A percentile compares a stretch with the other conserved stretches of the same genome.
These are phyloP conservation scores for Pythium monospermum DNA, from an alignment of 352 stramenopile species.

Conservation along the genomic window DNA sequence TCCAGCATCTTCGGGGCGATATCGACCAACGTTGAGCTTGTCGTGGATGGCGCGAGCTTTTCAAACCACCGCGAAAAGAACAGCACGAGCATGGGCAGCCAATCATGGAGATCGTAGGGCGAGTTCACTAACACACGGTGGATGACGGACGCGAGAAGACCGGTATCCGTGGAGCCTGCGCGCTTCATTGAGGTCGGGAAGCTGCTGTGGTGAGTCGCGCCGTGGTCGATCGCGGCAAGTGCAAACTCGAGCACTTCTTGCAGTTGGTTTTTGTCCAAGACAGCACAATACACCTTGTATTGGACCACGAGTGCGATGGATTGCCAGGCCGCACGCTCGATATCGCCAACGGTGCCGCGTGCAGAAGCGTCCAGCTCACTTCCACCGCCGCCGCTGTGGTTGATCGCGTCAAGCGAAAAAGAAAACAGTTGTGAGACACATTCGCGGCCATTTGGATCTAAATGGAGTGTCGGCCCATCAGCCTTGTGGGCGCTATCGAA, in stretches of 20 bases:
- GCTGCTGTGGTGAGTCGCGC: slow-evolving; percentile 6
- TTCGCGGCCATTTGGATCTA: slow-evolving; percentile 68
- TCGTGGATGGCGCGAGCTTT: slow-evolving; percentile 14
- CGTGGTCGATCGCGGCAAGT: slow-evolving; percentile 41
- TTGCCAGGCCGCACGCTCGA: slow-evolving; percentile 74
- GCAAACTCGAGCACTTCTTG: slow-evolving; percentile 54
- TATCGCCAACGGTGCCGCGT: slow-evolving; percentile 9
- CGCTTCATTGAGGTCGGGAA: neutral
- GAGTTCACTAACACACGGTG: slow-evolving; percentile 47
- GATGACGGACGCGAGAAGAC: slow-evolving; percentile 27
- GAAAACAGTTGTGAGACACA: slow-evolving; percentile 49
- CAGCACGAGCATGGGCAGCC: slow-evolving; percentile 33
- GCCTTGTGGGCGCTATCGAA: slow-evolving; percentile 48
- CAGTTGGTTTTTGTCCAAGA: slow-evolving; percentile 46
- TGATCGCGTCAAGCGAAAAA: slow-evolving; percentile 49
- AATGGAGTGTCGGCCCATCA: slow-evolving; percentile 52
- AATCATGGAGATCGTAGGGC: slow-evolving; percentile 50
- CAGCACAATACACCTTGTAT: slow-evolving; percentile 63
- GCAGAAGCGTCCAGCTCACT: slow-evolving; percentile 25
- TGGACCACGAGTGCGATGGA: slow-evolving; percentile 48
- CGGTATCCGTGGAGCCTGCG: slow-evolving; percentile 19
- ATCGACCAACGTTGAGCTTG: slow-evolving; percentile 3
- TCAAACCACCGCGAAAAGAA: slow-evolving; percentile 55
- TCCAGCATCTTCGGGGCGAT: slow-evolving; percentile 37
- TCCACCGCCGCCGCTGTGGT: slow-evolving; percentile 25